phyloP scores from a whole-genome alignment of 768 basidiomycete genomes.

The Boletus patriciae region DNA sequence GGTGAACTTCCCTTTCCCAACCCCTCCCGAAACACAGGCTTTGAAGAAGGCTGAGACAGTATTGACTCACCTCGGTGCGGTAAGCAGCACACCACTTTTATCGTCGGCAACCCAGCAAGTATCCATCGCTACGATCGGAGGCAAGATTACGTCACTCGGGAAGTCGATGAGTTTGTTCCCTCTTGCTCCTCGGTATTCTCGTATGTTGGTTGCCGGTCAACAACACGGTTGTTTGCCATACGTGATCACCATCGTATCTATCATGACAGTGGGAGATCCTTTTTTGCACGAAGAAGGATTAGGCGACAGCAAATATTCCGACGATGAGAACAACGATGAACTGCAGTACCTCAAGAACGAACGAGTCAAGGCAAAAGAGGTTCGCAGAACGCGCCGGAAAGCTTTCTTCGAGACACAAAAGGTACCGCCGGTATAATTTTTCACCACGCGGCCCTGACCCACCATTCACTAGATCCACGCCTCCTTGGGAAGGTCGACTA shows the following conservation, averaged over 20 bases:
- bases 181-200: constrained; percentile 89
- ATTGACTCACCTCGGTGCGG: constrained; percentile 80
- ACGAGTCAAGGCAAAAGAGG: constrained; percentile 53
- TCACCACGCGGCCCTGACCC: not conserved
- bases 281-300: constrained; percentile 83
- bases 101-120: constrained; percentile 17
- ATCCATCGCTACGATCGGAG: constrained; percentile 39
- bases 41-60: constrained; percentile 81
- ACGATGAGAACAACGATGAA: constrained; percentile 39
- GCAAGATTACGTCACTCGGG: constrained; percentile 87
- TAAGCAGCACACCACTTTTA: constrained; percentile 42
- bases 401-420: constrained; percentile 82
- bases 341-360: constrained; percentile 48
- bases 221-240: constrained; percentile 93
- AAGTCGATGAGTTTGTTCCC: constrained; percentile 92
- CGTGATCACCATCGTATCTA: constrained; percentile 87
- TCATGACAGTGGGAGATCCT: constrained; percentile 92
- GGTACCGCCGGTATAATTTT: constrained; percentile 41
- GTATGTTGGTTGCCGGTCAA: constrained; percentile 84
- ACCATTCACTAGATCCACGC: constrained; percentile 58
- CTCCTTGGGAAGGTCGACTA: constrained; percentile 73
- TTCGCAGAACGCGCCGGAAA: constrained; percentile 60
- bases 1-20: constrained; percentile 97
- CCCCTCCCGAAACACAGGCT: constrained; percentile 78
- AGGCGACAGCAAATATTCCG: constrained; percentile 42